phyloP scores from a whole-genome alignment of 2,329 filamentous ascomycete species.

The Coniochaeta sp. region DNA sequence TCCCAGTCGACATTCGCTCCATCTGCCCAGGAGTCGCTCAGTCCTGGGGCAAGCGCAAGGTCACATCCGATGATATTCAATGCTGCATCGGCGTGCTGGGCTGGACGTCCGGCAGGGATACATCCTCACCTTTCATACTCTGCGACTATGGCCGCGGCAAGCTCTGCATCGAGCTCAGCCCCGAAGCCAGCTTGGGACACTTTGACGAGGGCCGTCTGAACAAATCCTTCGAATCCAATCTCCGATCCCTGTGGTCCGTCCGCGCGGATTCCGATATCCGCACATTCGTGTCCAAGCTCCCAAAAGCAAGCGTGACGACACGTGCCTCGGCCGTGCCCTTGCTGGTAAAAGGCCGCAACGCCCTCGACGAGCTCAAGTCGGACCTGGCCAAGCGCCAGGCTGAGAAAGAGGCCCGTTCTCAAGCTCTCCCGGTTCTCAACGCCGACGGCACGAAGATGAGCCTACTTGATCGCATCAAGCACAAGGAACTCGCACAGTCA shows the following conservation, averaged over 20 bases:
- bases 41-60: conserved; percentile 65
- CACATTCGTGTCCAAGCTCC: conserved; percentile 49
- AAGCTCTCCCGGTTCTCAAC: conserved; percentile 24
- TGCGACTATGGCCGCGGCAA: conserved; percentile 35
- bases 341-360: conserved; percentile 58
- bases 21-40: conserved; percentile 57
- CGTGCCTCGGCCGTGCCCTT: conserved; percentile 46
- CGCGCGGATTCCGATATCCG: conserved; percentile 22
- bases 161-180: conserved; percentile 48
- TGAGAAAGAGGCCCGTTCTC: conserved; percentile 27
- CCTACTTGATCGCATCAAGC: conserved; percentile 68
- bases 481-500: conserved; percentile 54
- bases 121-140: conserved; percentile 30
- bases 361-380: conserved; percentile 61
- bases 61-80: conserved; percentile 58
- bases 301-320: conserved; percentile 43
- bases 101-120: conserved; percentile 25
- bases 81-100: conserved; percentile 58
- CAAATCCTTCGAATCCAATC: conserved; percentile 43
- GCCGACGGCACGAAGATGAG: conserved; percentile 49
- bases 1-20: conserved; percentile 55
- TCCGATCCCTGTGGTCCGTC: conserved; percentile 36
- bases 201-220: conserved; percentile 47
- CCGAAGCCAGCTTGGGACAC: conserved; percentile 24
- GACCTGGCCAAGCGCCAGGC: conserved; percentile 48